A percentile compares a stretch with the other conserved stretches of the same genome.
Conservation (phyloP, 495 filamentous ascomycete species). For the Saxispiralis lemnorum region DNA sequence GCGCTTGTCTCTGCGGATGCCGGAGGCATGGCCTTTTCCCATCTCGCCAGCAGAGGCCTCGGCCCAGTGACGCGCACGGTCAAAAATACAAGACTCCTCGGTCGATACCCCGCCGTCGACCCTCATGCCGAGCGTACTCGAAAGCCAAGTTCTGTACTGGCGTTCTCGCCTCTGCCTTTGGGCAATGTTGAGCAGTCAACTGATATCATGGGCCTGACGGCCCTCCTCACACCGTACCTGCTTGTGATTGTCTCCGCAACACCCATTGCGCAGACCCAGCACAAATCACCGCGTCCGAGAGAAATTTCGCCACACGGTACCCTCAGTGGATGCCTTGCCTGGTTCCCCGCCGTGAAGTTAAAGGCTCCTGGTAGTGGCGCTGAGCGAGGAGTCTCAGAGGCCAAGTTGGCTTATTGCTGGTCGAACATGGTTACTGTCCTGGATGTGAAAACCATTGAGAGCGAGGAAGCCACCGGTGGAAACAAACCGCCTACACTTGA, state of each 20-base stretch:
- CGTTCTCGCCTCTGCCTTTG: conserved; percentile 75
- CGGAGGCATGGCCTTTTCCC: conserved; percentile 92
- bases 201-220: conserved; percentile 78
- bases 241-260: conserved; percentile 94
- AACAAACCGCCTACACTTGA: conserved; percentile 55
- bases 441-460: conserved; percentile 58
- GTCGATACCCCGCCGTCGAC: conserved; percentile 59
- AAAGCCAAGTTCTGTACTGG: conserved; percentile 89
- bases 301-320: conserved; percentile 76
- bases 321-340: conserved; percentile 83
- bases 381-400: conserved; percentile 39
- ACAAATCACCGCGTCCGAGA: conserved; percentile 77
- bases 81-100: conserved; percentile 76
- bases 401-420: conserved; percentile 96
- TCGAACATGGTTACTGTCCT: conserved; percentile 86
- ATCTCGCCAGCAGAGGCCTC: conserved; percentile 79
- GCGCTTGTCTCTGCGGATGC: conserved; percentile 96
- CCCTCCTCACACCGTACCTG: conserved; percentile 88
- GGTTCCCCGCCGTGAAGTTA: conserved; percentile 89
- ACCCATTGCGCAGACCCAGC: conserved; percentile 84
- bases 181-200: conserved; percentile 81
- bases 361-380: conserved; percentile 47
- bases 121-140: conserved; percentile 39
- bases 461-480: conserved; percentile 41
- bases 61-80: conserved; percentile 71